A percentile compares a stretch with the other conserved stretches of the same genome.
Evolutionary conservation across 2,329 filamentous ascomycete genomes (phyloP).

Genomic region (Fusarium sp.): DNA sequence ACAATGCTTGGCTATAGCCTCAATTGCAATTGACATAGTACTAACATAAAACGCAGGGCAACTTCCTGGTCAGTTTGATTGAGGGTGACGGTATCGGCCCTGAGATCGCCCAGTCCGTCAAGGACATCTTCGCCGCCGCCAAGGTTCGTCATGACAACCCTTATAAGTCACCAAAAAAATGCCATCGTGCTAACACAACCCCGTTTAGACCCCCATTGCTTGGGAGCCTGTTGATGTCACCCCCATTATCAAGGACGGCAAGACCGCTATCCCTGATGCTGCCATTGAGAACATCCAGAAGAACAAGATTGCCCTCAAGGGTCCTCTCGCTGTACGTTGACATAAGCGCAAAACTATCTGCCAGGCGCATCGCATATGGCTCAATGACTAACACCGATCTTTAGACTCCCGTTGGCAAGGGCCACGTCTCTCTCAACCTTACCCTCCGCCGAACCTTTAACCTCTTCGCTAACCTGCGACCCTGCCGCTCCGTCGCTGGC

Average conservation of each 20-base stretch:
- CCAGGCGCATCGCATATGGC: conserved; percentile 3
- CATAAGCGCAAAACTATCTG: conserved; percentile 18
- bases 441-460: conserved; percentile 99
- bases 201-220: conserved; percentile 80
- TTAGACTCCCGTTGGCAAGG: conserved; percentile 95
- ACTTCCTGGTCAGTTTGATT: conserved; percentile 95
- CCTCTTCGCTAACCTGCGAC: conserved; percentile 98
- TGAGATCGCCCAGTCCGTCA: conserved; percentile 97
- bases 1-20: conserved; percentile 29
- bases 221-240: conserved; percentile 99
- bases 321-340: conserved; percentile 85
- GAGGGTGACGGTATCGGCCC: conserved; percentile 99
- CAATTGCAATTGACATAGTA: conserved; percentile 31
- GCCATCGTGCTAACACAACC: conserved; percentile 41
- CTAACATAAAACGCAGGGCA: conserved; percentile 71
- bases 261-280: conserved; percentile 91
- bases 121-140: conserved; percentile 97
- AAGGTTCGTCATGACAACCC: conserved; percentile 69
- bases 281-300: conserved; percentile 93
- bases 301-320: conserved; percentile 98
- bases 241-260: conserved; percentile 91
- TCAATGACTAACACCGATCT: conserved; percentile 29
- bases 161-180: not conserved
- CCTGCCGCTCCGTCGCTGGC: conserved; percentile 94
- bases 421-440: conserved; percentile 98